A percentile compares a stretch with the other conserved stretches of the same genome.
These are phyloP conservation scores for Puccinia brachypodii DNA, from an alignment of 1,284 basidiomycete genomes.

Conservation along the genomic window DNA sequence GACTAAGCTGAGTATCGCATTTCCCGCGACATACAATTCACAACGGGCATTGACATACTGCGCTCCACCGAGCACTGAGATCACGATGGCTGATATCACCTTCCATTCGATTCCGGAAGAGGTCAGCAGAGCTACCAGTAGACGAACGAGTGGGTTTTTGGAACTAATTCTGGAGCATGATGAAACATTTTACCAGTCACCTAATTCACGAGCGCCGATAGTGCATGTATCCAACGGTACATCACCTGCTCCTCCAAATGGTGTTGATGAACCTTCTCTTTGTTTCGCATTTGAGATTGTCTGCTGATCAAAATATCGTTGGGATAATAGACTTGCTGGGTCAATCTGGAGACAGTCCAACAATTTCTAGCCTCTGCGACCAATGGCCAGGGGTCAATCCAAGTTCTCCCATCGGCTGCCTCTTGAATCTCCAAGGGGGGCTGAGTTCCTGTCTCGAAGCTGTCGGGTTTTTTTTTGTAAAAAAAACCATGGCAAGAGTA, in stretches of 20 bases:
- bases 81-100: background rate
- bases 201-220: background rate
- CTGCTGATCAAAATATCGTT: too few species aligned
- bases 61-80: background rate
- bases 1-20: constrained; percentile 24
- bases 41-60: constrained; percentile 29
- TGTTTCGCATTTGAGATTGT: too few species aligned
- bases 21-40: constrained; percentile 37
- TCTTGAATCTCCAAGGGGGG: too few species aligned
- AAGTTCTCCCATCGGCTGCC: too few species aligned
- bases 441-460: too few species aligned
- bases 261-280: too few species aligned
- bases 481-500: too few species aligned
- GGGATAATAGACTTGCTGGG: too few species aligned
- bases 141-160: background rate
- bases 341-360: too few species aligned
- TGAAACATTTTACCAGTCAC: constrained; percentile 16
- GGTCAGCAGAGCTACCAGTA: background rate
- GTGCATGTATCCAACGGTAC: background rate
- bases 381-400: too few species aligned
- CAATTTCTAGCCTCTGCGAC: too few species aligned
- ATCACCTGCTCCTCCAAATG: background rate
- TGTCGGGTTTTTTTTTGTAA: too few species aligned
- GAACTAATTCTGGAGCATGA: constrained; percentile 29
- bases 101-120: constrained; percentile 2